Evolutionary conservation across 2,329 filamentous ascomycete species (phyloP).

Genomic region (Leptoxyphium fumago): DNA sequence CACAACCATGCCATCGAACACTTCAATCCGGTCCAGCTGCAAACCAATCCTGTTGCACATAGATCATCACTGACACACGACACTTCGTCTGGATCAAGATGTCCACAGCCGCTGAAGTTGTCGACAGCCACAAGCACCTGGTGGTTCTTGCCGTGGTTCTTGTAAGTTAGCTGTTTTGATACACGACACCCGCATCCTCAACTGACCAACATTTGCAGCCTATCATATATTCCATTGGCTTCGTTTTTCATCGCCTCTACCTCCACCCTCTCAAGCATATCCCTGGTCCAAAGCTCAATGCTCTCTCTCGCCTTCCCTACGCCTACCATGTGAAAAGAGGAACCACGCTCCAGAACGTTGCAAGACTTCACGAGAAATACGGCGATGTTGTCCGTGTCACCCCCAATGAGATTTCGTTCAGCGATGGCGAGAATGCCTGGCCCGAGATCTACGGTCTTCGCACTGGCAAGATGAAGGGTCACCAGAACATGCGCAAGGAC

Average conservation of each 20-base stretch:
- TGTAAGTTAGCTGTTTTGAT: not conserved
- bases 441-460: slow-evolving; percentile 28
- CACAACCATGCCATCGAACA: no score
- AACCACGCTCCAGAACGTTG: slow-evolving; percentile 1
- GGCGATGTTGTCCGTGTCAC: slow-evolving; percentile 33
- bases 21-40: not conserved
- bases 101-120: not conserved
- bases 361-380: slow-evolving; percentile 24
- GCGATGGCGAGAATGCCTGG: slow-evolving; percentile 23
- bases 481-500: slow-evolving; percentile 21
- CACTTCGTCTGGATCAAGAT: not conserved
- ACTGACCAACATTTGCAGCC: slow-evolving; percentile 2
- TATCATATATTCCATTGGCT: slow-evolving; percentile 1
- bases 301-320: slow-evolving; percentile 20
- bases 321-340: slow-evolving; percentile 16
- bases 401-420: slow-evolving; percentile 35
- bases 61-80: no score
- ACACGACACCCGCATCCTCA: not conserved
- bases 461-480: slow-evolving; percentile 20
- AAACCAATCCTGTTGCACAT: no score
- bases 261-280: slow-evolving; percentile 26
- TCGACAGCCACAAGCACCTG: not conserved
- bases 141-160: not conserved
- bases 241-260: slow-evolving; percentile 21
- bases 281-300: slow-evolving; percentile 23